Percentiles rank a stretch among this genome's conserved stretches.
phyloP scores from a whole-genome alignment of 495 filamentous ascomycete genomes.

The Barbatosphaeria neglecta region DNA sequence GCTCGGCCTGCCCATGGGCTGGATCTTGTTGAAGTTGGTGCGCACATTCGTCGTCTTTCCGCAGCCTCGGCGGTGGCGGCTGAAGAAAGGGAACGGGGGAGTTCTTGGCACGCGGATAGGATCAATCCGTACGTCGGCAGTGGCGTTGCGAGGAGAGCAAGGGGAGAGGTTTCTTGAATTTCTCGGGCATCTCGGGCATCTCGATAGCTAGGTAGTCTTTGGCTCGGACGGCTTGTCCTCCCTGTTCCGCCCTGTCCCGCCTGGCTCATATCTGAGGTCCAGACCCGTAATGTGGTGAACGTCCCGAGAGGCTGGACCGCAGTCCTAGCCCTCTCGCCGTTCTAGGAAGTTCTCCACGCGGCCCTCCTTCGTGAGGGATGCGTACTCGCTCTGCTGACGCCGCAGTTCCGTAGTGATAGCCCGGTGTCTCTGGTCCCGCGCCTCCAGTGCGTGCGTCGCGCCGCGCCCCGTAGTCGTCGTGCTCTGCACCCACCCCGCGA shows the following conservation, averaged over 20 bases:
- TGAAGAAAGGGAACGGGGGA: too few species aligned
- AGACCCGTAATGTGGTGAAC: too few species aligned
- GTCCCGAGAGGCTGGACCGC: neutral
- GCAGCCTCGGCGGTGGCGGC: too few species aligned
- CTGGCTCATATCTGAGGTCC: too few species aligned
- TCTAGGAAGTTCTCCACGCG: slow-evolving; percentile 63
- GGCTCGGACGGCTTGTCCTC: too few species aligned
- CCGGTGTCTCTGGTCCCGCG: slow-evolving; percentile 48
- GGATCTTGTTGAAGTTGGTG: neutral
- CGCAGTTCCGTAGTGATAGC: slow-evolving; percentile 51
- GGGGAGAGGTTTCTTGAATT: too few species aligned
- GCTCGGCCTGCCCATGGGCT: neutral
- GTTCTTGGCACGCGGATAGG: too few species aligned
- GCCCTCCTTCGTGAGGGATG: slow-evolving; percentile 42
- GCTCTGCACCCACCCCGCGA: slow-evolving; percentile 58
- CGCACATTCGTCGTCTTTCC: neutral
- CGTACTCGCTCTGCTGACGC: slow-evolving; percentile 39
- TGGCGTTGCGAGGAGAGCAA: too few species aligned
- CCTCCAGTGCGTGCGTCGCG: slow-evolving; percentile 45
- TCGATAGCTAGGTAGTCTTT: too few species aligned
- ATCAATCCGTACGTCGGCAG: too few species aligned
- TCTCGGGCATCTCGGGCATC: too few species aligned
- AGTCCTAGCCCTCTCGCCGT: slow-evolving; percentile 42
- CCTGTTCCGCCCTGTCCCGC: too few species aligned
- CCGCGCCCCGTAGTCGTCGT: slow-evolving; percentile 51